Percentiles rank a stretch among this genome's conserved stretches.
These are phyloP conservation scores for Mangifera indica DNA, from an alignment of 345 rosid species.

Conservation along the genomic window DNA sequence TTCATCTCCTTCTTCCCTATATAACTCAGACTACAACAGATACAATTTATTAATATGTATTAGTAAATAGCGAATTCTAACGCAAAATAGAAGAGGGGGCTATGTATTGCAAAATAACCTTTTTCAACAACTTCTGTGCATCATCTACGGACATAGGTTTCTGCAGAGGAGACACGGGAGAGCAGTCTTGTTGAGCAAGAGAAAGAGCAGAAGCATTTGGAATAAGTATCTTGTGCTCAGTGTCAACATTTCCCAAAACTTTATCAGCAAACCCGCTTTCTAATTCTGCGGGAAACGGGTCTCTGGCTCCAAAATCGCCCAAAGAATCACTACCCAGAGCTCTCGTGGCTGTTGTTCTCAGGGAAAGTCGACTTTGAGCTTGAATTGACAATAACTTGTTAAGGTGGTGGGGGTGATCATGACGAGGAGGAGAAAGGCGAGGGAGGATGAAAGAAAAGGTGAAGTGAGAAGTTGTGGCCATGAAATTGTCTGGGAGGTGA, in stretches of 20 bases:
- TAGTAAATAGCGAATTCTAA: not conserved
- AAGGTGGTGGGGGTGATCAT: constrained; percentile 1
- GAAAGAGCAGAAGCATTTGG: constrained; percentile 72
- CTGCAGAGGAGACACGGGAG: constrained; percentile 65
- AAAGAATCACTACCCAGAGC: constrained; percentile 33
- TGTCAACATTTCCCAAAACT: constrained; percentile 60
- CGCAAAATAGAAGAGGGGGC: not conserved
- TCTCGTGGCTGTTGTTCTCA: constrained; percentile 13
- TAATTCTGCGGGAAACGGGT: constrained; percentile 74
- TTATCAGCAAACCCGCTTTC: constrained; percentile 81
- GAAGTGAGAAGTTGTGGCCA: constrained; percentile 39
- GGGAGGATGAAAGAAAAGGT: constrained; percentile 26
- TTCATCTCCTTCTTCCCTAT: not conserved
- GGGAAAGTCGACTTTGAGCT: constrained; percentile 12
- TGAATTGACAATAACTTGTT: constrained; percentile 9
- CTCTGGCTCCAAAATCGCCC: constrained; percentile 76
- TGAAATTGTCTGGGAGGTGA: constrained; percentile 9
- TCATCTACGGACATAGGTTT: constrained; percentile 62
- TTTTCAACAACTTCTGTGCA: constrained; percentile 56
- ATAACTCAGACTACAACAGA: no score
- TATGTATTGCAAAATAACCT: constrained; percentile 41
- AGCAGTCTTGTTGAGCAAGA: constrained; percentile 58
- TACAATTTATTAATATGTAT: not conserved
- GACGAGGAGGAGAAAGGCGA: constrained; percentile 24
- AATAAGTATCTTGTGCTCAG: constrained; percentile 88